A percentile compares a stretch with the other conserved stretches of the same genome.
Conservation (phyloP, 495 filamentous ascomycete genomes). For the Aspergillus wentii region DNA sequence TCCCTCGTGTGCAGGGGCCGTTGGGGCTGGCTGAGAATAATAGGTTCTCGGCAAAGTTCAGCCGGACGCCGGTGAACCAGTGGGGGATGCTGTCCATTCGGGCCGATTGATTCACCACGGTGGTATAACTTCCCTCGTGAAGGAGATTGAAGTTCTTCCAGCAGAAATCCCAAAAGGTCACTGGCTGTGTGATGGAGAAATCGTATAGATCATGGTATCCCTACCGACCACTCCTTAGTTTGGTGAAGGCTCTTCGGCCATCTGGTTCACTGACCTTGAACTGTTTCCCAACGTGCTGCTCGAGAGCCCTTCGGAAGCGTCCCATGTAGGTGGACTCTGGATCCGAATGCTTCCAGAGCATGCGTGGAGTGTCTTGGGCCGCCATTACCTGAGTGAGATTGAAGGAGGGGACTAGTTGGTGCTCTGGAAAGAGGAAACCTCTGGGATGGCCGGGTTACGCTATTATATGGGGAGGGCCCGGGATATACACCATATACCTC, state of each 20-base stretch:
- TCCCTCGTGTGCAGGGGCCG: slow-evolving; percentile 39
- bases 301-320: slow-evolving; percentile 39
- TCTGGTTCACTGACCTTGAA: slow-evolving; percentile 17
- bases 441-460: too few species aligned
- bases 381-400: slow-evolving; percentile 6
- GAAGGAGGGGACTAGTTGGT: not conserved
- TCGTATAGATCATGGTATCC: slow-evolving; percentile 58
- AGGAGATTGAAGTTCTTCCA: slow-evolving; percentile 58
- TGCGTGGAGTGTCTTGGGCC: slow-evolving; percentile 22
- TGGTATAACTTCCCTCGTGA: slow-evolving; percentile 51
- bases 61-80: slow-evolving; percentile 55
- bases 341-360: slow-evolving; percentile 58
- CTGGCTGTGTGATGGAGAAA: slow-evolving; percentile 56
- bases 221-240: slow-evolving; percentile 2
- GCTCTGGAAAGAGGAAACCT: not conserved
- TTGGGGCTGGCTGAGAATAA: slow-evolving; percentile 33
- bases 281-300: slow-evolving; percentile 11
- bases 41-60: slow-evolving; percentile 83
- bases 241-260: slow-evolving; percentile 4
- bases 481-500: too few species aligned
- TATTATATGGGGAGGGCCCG: too few species aligned
- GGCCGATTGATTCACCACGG: slow-evolving; percentile 61
- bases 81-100: slow-evolving; percentile 63
- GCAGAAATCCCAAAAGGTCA: slow-evolving; percentile 61
- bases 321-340: slow-evolving; percentile 60